A percentile compares a stretch with the other conserved stretches of the same genome.
These are phyloP conservation scores for Nothophytophthora sp. DNA, from an alignment of 352 stramenopile species.

Conservation along the genomic window DNA sequence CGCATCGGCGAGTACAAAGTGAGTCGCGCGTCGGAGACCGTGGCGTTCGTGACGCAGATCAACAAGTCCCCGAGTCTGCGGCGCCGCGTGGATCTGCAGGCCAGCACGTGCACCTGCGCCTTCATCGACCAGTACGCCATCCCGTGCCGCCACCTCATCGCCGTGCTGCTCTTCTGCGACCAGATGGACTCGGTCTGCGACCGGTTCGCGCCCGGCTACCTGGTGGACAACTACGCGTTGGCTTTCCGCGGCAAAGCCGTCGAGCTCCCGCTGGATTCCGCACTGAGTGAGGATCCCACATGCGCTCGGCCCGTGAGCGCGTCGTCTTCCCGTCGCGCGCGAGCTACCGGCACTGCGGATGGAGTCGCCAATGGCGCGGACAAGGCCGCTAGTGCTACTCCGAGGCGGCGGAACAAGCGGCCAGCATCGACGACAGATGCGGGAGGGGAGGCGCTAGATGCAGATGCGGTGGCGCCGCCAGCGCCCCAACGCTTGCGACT, in stretches of 20 bases:
- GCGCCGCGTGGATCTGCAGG: slow-evolving; percentile 43
- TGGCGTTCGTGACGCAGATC: slow-evolving; percentile 59
- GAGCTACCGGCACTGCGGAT: neutral
- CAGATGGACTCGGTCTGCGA: slow-evolving; percentile 47
- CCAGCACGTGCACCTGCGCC: slow-evolving; percentile 47
- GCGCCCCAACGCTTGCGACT: slow-evolving; percentile 26
- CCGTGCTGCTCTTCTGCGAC: slow-evolving; percentile 50
- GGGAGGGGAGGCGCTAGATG: neutral
- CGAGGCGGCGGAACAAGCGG: slow-evolving; percentile 8
- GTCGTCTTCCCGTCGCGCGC: neutral
- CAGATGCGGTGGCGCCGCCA: slow-evolving; percentile 10
- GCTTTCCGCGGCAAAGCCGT: slow-evolving; percentile 40
- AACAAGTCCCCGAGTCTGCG: slow-evolving; percentile 29
- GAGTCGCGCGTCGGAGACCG: slow-evolving; percentile 41
- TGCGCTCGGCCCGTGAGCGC: slow-evolving; percentile 17
- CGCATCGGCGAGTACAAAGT: slow-evolving; percentile 57
- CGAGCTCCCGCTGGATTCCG: slow-evolving; percentile 45
- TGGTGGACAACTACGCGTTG: slow-evolving; percentile 36
- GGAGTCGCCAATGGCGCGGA: no score
- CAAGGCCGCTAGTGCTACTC: neutral
- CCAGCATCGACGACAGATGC: slow-evolving; percentile 5
- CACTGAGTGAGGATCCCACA: slow-evolving; percentile 16
- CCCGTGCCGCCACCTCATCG: slow-evolving; percentile 62
- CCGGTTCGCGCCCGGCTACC: slow-evolving; percentile 48
- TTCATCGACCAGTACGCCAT: slow-evolving; percentile 64